phyloP scores from a whole-genome alignment of 2,329 filamentous ascomycete species.

The Aspergillus sp. region DNA sequence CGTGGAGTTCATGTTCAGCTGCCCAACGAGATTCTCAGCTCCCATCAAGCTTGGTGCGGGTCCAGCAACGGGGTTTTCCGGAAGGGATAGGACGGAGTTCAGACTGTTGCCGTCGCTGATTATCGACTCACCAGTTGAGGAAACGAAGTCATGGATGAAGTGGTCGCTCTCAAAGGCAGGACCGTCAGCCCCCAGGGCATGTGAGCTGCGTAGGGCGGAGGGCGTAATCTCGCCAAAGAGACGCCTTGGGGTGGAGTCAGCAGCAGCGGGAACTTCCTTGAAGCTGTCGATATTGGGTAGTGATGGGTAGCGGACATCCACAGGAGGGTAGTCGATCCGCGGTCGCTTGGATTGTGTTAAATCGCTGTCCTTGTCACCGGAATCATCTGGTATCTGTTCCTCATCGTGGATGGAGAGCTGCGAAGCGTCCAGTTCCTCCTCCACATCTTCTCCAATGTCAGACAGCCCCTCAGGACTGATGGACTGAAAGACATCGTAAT shows the following conservation, averaged over 20 bases:
- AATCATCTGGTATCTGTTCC: slow-evolving; percentile 24
- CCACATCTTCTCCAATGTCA: slow-evolving; percentile 36
- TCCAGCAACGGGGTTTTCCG: slow-evolving; percentile 31
- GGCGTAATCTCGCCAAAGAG: slow-evolving; percentile 62
- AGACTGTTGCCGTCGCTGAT: slow-evolving; percentile 33
- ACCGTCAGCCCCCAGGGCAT: slow-evolving; percentile 38
- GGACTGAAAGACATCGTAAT: slow-evolving; percentile 60
- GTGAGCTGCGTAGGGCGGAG: slow-evolving; percentile 54
- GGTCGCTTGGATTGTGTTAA: slow-evolving; percentile 36
- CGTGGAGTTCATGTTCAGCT: slow-evolving; percentile 46
- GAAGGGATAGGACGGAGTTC: slow-evolving; percentile 38
- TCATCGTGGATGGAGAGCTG: slow-evolving; percentile 61
- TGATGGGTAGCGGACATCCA: slow-evolving; percentile 41
- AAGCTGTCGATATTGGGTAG: slow-evolving; percentile 40
- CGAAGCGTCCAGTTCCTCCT: slow-evolving; percentile 53
- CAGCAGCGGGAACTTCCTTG: slow-evolving; percentile 22
- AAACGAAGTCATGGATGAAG: slow-evolving; percentile 38
- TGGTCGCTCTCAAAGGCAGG: slow-evolving; percentile 30
- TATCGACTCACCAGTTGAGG: slow-evolving; percentile 40
- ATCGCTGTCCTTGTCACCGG: slow-evolving; percentile 32
- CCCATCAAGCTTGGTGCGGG: slow-evolving; percentile 48
- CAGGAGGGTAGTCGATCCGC: slow-evolving; percentile 28
- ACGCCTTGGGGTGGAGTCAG: slow-evolving; percentile 36
- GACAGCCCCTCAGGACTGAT: slow-evolving; percentile 37
- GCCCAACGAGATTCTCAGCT: slow-evolving; percentile 46